Evolutionary conservation across 1,139 yeast species (phyloP), one percentile per base, ranked within the genome.

Genomic region (Taiozyma onychis): DNA sequence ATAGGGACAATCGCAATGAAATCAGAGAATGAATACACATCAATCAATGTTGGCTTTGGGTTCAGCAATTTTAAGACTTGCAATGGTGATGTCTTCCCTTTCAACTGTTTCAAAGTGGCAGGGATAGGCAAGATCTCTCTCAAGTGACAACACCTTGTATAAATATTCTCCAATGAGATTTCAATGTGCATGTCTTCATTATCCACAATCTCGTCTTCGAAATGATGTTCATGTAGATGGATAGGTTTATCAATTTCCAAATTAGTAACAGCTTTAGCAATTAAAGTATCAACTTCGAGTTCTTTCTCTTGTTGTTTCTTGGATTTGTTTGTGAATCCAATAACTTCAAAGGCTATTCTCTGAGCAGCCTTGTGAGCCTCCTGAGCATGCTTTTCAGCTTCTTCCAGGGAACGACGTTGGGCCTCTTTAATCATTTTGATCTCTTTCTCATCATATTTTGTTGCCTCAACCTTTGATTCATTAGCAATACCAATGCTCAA

Each of bases 101-200:
- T 87, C 52, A 91, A 76, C 65, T 91, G 98, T 61, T 85, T 86
- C 59, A 89, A 66, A 0, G 95, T 89, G 0, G 96, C 96, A 1
- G 96, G 95, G 53, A 91, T 90, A 1, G 98, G 98, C 56, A 91
- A 69, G 49, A 91, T 91, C 62, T 91, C 98, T 49, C 98, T 75
- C 54, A 91, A 73, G 68, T 91, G 98, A 63, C 97, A 91, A 65
- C 97, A 90, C 57, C 97, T 73, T 0, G 97, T 88, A 66, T 91
- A 91, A 16, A 91, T 73, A 43, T 83, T 79, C 60, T 88, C 95
- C 51, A 88, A 69, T 0, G 88, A 74, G 14, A 82, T 56, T 57
- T 66, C 74, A 60, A 47, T 50, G 39, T 60, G 57, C 45, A 62
- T 51, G 51, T 51, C 57, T 10, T 47, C 54, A 21, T 53, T 54